Evolutionary conservation across 257 asterid genomes (phyloP), one percentile per base, ranked within the genome.

Genomic region (Phtheirospermum japonicum): DNA sequence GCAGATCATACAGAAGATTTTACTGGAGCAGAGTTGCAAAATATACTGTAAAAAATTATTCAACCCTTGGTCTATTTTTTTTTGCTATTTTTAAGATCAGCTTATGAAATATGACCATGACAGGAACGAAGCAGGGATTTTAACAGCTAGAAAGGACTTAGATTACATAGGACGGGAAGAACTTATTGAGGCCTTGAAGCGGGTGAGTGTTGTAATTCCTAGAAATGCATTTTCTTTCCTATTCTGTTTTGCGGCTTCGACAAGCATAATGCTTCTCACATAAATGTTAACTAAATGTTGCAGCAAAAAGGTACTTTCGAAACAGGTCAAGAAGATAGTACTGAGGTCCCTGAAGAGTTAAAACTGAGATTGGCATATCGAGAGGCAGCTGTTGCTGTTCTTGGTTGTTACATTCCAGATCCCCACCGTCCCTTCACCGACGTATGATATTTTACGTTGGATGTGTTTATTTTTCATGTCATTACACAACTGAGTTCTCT

Each of bases 61-160:
- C 59, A 42, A 56, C 51, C 69, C 65, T 13, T 61, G 11, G 16
- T 65, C 49, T 39, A 11, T 26, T 75, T 54, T 14, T 48, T 12
- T 23, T 71, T 61, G 58, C 30, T 72, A 64, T 45, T 55, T 52
- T 31, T 57, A 45, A 57, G 65, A 69, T 68, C 61, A 61, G 61
- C 73, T 78, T 65, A 82, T 64, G 64, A 57, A 46, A 70, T 68
- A 23, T 23, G 28, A 62, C 32, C 70, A 73, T 70, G 67, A 68
- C 96, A 93, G 99, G 87, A 93, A 93, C 62, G 99, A 93, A 81
- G 99, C 97, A 72, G 99, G 96, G 64, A 93, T 93, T 66, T 80
- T 93, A 86, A 83, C 97, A 63, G 90, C 99, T 33, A 81, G 99
- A 68, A 89, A 82, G 79, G 99, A 93, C 68, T 67, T 78, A 64